Base-by-base conservation (phyloP, 1,139 yeast genomes). In the Taiozyma sp. region DNA sequence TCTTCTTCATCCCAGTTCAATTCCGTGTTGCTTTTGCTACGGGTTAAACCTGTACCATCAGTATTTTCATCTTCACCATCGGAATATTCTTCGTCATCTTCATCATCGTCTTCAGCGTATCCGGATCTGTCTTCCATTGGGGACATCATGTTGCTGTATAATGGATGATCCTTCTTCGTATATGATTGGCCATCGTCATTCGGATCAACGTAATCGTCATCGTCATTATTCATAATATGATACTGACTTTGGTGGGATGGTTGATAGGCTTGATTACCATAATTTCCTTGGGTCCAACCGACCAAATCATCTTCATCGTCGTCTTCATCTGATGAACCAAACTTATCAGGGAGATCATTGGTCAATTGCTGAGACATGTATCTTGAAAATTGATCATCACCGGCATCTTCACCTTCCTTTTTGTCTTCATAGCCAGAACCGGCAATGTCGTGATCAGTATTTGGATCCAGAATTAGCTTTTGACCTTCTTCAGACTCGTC, bases 301-400 rank as follows among this genome's bases (percentile, higher is more conserved):
- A 54, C 55, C 34, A 59, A 48, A 39, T 67, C 71, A 45, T 76
- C 81, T 48, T 77, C 84, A 54, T 74, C 84, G 45, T 80, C 83
- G 50, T 74, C 77, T 48, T 73, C 80, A 54, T 71, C 76, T 8
- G 83, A 75, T 1, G 81, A 73, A 2, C 78, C 79, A 53, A 79
- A 75, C 54, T 80, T 81, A 47, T 81, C 80, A 2, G 83, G 80
- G n/a, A 81, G 74, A 46, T 83, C 78, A 57, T 74, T 79, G 13
- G 84, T 78, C 64, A 89, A 77, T 65, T 90, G 93, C 65, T 85
- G 91, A 4, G 96, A 83, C 86, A 90, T 87, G 67, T 89, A 90
- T 53, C 86, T 81, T 22, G 92, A 83, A 65, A 89, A 89, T 58
- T 76, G 78, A 51, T 73, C 78, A 48, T 75, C 76, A 47, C 71